A percentile compares a stretch with the other conserved stretches of the same genome.
phyloP scores from a whole-genome alignment of 805 yeast genomes.

The Yamadazyma scolyti region DNA sequence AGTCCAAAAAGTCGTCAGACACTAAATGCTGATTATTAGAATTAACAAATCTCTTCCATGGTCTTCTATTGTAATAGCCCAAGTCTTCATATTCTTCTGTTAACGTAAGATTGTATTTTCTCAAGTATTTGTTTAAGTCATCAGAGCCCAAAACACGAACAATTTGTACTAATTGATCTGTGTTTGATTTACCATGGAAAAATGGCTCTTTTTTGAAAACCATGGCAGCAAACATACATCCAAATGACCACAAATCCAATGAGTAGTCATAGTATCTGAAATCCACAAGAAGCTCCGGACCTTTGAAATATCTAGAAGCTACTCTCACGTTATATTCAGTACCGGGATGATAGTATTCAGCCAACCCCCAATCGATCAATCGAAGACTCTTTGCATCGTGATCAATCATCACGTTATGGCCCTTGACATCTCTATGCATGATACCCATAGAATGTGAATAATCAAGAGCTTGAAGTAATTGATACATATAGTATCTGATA shows the following conservation, averaged over 20 bases:
- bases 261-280: constrained; percentile 83
- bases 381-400: constrained; percentile 59
- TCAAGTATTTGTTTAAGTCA: constrained; percentile 61
- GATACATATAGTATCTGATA: constrained; percentile 78
- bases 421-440: constrained; percentile 92
- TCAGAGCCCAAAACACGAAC: constrained; percentile 86
- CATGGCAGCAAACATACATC: constrained; percentile 88
- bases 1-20: constrained; percentile 57
- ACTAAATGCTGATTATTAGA: constrained; percentile 50
- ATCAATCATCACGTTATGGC: constrained; percentile 92
- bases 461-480: constrained; percentile 78
- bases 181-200: constrained; percentile 87
- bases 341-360: constrained; percentile 88
- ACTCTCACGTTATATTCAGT: constrained; percentile 89
- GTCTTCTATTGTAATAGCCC: constrained; percentile 62
- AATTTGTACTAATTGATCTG: constrained; percentile 87
- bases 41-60: constrained; percentile 63
- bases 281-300: constrained; percentile 85
- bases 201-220: constrained; percentile 88
- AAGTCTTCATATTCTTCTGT: constrained; percentile 78
- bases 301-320: constrained; percentile 88
- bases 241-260: constrained; percentile 86
- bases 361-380: constrained; percentile 92
- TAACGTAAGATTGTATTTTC: constrained; percentile 65
- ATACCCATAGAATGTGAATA: constrained; percentile 91